These are phyloP conservation scores for Ophiocordyceps camponoti-leonardi DNA, from an alignment of 2,329 filamentous ascomycete genomes.

Conservation along the genomic window DNA sequence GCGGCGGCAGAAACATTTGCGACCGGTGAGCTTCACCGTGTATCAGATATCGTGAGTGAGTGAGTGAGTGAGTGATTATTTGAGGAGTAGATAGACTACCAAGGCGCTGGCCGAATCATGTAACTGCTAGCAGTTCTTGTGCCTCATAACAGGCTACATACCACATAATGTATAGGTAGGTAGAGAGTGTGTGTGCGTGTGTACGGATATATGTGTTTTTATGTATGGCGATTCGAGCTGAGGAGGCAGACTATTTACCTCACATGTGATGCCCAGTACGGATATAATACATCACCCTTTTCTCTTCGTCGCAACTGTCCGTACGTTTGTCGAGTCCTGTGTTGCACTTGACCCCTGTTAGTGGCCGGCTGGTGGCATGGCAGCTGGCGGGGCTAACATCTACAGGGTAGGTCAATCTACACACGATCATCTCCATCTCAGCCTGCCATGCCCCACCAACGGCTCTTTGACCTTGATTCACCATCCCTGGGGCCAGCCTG, in stretches of 20 bases:
- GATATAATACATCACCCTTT: too few relatives aligned
- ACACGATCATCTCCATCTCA: not conserved
- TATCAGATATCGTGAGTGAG: slow-evolving; percentile 12
- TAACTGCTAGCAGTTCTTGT: too few relatives aligned
- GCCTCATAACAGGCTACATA: too few relatives aligned
- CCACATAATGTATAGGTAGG: too few relatives aligned
- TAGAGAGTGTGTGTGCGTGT: too few relatives aligned
- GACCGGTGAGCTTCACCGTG: slow-evolving; percentile 16
- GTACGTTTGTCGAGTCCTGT: not conserved
- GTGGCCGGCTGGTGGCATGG: not conserved
- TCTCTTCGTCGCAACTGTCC: not conserved
- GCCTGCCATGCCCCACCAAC: not conserved
- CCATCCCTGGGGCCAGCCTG: not conserved
- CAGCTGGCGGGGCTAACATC: not conserved
- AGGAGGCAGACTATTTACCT: too few relatives aligned
- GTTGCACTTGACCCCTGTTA: not conserved
- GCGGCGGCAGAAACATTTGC: slow-evolving; percentile 10
- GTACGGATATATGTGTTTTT: too few relatives aligned
- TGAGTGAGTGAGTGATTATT: not conserved
- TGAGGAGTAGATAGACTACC: not conserved
- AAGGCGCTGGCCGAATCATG: too few relatives aligned
- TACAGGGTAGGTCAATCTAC: not conserved
- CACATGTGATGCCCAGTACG: too few relatives aligned
- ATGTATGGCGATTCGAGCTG: not conserved
- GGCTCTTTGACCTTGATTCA: not conserved